phyloP scores from a whole-genome alignment of 805 yeast genomes.

The Wickerhamiella azyma region DNA sequence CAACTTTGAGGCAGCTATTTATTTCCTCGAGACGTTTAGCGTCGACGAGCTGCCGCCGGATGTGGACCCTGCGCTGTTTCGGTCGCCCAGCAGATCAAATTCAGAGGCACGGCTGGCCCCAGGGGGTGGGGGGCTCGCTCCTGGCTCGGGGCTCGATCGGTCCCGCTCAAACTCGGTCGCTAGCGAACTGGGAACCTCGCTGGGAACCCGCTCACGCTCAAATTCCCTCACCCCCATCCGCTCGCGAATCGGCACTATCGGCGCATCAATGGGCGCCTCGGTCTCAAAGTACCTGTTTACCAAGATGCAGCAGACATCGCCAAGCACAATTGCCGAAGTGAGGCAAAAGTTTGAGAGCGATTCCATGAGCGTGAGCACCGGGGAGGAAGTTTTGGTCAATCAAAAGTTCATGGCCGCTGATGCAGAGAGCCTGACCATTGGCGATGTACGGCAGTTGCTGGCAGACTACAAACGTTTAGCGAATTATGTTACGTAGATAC shows the following conservation, averaged over 20 bases:
- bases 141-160: slow-evolving; percentile 15
- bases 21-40: slow-evolving; percentile 26
- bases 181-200: slow-evolving; percentile 20
- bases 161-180: background rate
- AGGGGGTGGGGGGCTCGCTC: slow-evolving; percentile 12
- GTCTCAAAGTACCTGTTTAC: slow-evolving; percentile 7
- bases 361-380: background rate
- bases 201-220: slow-evolving; percentile 21
- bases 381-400: slow-evolving; percentile 8
- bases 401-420: slow-evolving; percentile 18
- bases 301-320: background rate
- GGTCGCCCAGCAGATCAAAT: slow-evolving; percentile 2
- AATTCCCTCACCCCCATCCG: slow-evolving; percentile 21
- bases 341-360: slow-evolving; percentile 4
- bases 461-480: slow-evolving; percentile 29
- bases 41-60: slow-evolving; percentile 23
- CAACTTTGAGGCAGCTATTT: slow-evolving; percentile 31
- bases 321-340: slow-evolving; percentile 6
- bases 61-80: slow-evolving; percentile 16
- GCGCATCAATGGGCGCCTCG: slow-evolving; percentile 3
- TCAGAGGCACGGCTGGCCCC: slow-evolving; percentile 8
- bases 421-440: slow-evolving; percentile 24
- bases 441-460: slow-evolving; percentile 26
- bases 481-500: slow-evolving; percentile 14
- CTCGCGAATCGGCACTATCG: slow-evolving; percentile 10